These are phyloP conservation scores for Trichoderma sp. DNA, from an alignment of 2,329 filamentous ascomycete genomes.

Conservation along the genomic window DNA sequence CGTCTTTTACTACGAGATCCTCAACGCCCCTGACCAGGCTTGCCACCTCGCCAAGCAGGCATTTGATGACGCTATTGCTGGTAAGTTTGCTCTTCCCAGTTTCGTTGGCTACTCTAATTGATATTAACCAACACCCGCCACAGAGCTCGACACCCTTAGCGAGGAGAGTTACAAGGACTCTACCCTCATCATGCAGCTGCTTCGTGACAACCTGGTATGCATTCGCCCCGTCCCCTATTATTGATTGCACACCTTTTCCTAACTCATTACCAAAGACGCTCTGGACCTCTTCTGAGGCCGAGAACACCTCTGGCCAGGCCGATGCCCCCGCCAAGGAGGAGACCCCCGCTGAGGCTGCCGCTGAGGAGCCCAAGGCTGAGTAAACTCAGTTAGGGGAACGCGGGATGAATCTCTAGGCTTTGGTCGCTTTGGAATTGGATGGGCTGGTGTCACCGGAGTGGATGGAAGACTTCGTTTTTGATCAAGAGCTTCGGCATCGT, in stretches of 20 bases:
- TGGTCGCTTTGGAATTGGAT: constrained; percentile 41
- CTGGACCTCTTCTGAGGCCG: constrained; percentile 98
- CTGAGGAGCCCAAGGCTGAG: constrained; percentile 69
- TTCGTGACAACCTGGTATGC: constrained; percentile 90
- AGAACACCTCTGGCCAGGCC: constrained; percentile 59
- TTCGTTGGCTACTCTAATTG: not conserved
- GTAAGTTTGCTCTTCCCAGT: constrained; percentile 32
- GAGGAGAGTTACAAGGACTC: constrained; percentile 99
- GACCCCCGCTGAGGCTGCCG: constrained; percentile 53
- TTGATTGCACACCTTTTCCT: constrained; percentile 24
- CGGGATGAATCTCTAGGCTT: constrained; percentile 29
- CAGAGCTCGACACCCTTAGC: constrained; percentile 92
- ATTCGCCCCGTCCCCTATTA: not conserved
- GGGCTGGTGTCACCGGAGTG: constrained; percentile 63
- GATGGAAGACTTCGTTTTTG: constrained; percentile 56
- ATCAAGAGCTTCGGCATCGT: constrained; percentile 47
- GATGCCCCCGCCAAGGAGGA: constrained; percentile 44
- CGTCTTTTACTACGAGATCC: constrained; percentile 99
- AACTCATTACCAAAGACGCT: constrained; percentile 65
- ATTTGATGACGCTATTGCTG: constrained; percentile 95
- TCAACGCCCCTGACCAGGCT: constrained; percentile 96
- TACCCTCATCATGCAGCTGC: constrained; percentile 97
- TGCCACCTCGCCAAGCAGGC: constrained; percentile 99
- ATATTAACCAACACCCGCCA: not conserved
- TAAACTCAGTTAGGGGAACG: constrained; percentile 39